Base-by-base conservation (phyloP, 2,329 filamentous ascomycete species). In the Didymella segeticola region DNA sequence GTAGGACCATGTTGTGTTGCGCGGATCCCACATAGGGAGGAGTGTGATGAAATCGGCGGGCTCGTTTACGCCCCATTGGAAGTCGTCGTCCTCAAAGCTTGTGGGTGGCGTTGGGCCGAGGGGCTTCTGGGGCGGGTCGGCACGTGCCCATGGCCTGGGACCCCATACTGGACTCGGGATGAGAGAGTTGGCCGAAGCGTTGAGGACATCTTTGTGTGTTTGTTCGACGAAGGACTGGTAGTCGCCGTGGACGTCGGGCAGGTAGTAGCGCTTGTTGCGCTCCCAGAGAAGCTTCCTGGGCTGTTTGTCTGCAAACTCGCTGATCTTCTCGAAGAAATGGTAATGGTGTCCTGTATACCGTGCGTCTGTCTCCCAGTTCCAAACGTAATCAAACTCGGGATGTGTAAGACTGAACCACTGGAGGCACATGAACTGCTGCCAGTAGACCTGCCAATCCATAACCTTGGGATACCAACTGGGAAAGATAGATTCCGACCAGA, bases 41-140 rank as follows among this genome's bases (percentile, higher is more conserved):
- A 98, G 86, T 0, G 92, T 91, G 69, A 98, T 93, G 62, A 96
- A 84, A 73, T 98, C 93, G 10, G 93, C 92, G 54, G 96, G 89
- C 74, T 97, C 93, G 47, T 85, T 90, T 1, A 95, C 89, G 26
- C 93, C 93, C 93, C 93, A 97, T 43, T 82, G 75, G 71, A 93
- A 92, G 61, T 88, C 84, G 69, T 97, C 92, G 57, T 89, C 88
- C 43, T 93, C 90, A 64, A 90, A 87, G 1, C 80, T 80, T 0
- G 83, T 87, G 1, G 89, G 89, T 1, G 92, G 91, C 14, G 79
- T 77, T 1, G 89, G 88, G 55, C 95, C 91, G n/a, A 88, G 82
- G 7, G 92, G 88, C 76, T 88, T 88, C 70, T 96, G 91, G 1
- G 85, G 77, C 50, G 89, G 82, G 8, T 68, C 50, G 5, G 70